Base-by-base conservation (phyloP, 2,329 filamentous ascomycete species). In the Xylariaceae sp. region DNA sequence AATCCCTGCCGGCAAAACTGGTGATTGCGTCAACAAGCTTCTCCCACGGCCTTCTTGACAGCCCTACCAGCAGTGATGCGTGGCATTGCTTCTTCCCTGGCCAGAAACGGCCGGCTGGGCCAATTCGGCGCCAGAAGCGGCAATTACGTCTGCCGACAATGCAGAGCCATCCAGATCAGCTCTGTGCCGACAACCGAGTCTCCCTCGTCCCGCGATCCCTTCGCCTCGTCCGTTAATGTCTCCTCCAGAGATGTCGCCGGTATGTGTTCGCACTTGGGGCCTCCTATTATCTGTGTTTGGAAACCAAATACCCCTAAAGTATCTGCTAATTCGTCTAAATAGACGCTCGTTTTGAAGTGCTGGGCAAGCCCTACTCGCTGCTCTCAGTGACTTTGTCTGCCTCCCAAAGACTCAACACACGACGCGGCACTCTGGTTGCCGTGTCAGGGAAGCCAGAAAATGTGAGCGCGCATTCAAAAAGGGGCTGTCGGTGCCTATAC, bases 261-360 rank as follows among this genome's bases (percentile, higher is more conserved):
- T 84, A 77, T 51, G 67, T 18, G 49, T n/a, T 17, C 30, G 30
- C 11, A 35, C 51, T 1, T 13, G 4, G 18, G 4, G 2, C 37
- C 37, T 42, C 17, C 3, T 15, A 10, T 2, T 11, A 8, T 8
- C 30, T 15, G n/a, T 10, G 2, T 8, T 30, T 30, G 5, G 23
- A 30, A 30, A 1, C 23, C 23, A 10, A 44, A 3, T 51, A 53
- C 35, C 2, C 50, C 1, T 3, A 15, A 13, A 4, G 17, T 44
- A 3, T 49, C 9, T 30, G 23, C 49, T 51, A 13, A 51, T 1
- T 4, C 1, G 30, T 10, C 10, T 23, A 6, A 53, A n/a, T 17
- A 97, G 94, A 97, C 82, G 94, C 94, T 57, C 87, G 87, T 59
- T 99, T 99, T 74, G 91, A 97, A 75, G 91, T 97, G 52, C 80